phyloP scores from a whole-genome alignment of 164 flowering plant species.

The Stephania cephalantha region DNA sequence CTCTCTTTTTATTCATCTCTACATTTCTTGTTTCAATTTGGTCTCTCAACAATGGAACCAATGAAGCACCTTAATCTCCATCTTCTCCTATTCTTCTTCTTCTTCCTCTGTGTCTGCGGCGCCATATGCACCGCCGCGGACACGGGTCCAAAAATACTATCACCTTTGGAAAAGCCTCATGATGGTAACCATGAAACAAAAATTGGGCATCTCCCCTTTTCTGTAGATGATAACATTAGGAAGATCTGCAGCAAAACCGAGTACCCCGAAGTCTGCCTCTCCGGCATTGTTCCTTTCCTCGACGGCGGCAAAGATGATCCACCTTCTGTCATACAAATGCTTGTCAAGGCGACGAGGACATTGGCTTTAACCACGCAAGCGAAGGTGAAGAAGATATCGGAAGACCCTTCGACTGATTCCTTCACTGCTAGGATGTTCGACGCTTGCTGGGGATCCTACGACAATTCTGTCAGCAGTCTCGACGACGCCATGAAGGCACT shows the following conservation, averaged over 20 bases:
- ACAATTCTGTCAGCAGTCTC: conserved; percentile 13
- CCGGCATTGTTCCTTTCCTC: conserved; percentile 20
- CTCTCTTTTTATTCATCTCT: neutral
- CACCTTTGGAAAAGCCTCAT: too few species aligned
- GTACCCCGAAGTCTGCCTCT: conserved; percentile 21
- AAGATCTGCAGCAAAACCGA: conserved; percentile 24
- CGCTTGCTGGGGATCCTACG: conserved; percentile 22
- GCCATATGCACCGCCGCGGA: conserved; percentile 9
- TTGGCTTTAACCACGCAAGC: conserved; percentile 6
- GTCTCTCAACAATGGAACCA: conserved; percentile 11
- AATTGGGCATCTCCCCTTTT: neutral
- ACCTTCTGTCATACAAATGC: conserved; percentile 6
- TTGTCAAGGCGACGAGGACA: conserved; percentile 13
- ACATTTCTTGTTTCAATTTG: neutral
- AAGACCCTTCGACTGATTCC: neutral
- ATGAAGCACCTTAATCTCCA: neutral
- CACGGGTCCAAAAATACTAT: neutral
- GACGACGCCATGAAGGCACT: conserved; percentile 8
- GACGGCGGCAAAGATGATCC: conserved; percentile 11
- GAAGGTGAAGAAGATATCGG: neutral
- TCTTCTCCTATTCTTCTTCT: conserved; percentile 9
- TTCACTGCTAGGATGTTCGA: neutral
- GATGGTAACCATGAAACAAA: too few species aligned
- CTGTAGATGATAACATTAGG: neutral
- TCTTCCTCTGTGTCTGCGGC: conserved; percentile 10